Base-by-base conservation (phyloP, 192 early-diverging fungal species). In the Kappamyces sp. region DNA sequence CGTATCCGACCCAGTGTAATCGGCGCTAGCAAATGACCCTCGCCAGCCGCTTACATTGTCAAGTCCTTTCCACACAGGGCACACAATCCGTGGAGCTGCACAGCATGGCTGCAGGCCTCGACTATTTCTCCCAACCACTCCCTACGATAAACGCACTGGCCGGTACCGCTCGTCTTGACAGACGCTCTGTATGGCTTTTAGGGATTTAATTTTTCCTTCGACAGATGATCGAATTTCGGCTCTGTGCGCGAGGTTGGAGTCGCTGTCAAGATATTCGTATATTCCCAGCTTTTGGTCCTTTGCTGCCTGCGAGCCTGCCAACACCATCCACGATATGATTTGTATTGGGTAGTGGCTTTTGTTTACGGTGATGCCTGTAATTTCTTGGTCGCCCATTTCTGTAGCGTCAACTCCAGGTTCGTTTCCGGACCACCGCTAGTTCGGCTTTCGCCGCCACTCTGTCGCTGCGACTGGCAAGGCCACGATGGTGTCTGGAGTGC, bases 61-160 rank as follows among this genome's bases (percentile, higher is more conserved):
- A 91, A 48, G 36, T 92, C 83, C 47, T 80, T 76, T 39, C 90
- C 89, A 70, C 93, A 96, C 35, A 87, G 55, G 3, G 83, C 86
- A 66, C 93, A 96, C 39, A 93, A 60, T 12, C 89, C 89, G 53
- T 81, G 75, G 40, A 87, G 84, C 61, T 87, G 83, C 3, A 90
- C 73, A 10, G 74, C 75, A 61, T 96, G 93, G 10, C 68, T 63
- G 68, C 93, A 95, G 1, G 83, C 74, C 47, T 84, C 74, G 3
- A 60, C 32, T 55, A 55, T 55, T 55, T 39, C 52, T 46, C 9
- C 10, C 35, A 23, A 32, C 59, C 36, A 46, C 46, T 46, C 33
- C 31, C 15, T 49, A 15, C 39, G 32, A 15, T 10, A 13, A 10
- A 60, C 57, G 13, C 47, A 13, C 44, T 49, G n/a, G 15, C 61